A percentile compares a stretch with the other conserved stretches of the same genome.
Conservation (phyloP, 768 basidiomycete genomes). For the Phaffia tasmanica region DNA sequence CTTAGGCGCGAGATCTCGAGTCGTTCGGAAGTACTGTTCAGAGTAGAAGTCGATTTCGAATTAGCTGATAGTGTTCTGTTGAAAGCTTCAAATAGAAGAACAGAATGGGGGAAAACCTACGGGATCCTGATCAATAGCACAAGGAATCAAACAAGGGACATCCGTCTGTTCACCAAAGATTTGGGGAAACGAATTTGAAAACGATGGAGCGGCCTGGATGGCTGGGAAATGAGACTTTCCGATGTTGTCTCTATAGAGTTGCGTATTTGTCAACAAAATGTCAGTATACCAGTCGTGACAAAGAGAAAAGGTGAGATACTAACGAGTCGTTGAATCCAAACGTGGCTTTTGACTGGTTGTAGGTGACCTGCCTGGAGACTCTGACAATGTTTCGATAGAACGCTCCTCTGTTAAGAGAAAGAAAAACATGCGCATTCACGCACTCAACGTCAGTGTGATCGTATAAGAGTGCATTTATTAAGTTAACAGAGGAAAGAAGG, state of each 20-base stretch:
- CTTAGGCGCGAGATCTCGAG: constrained; percentile 85
- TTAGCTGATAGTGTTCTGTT: background rate
- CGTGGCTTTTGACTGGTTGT: constrained; percentile 83
- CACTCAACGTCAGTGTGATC: background rate
- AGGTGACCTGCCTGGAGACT: constrained; percentile 83
- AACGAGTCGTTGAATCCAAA: constrained; percentile 96
- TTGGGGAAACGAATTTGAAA: constrained; percentile 96
- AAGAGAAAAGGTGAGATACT: constrained; percentile 36
- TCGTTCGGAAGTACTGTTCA: constrained; percentile 83
- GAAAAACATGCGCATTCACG: background rate
- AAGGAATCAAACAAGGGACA: constrained; percentile 88
- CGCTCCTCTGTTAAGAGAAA: constrained; percentile 47
- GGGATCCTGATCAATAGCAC: constrained; percentile 79
- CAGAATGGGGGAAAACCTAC: background rate
- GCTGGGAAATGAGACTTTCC: constrained; percentile 95
- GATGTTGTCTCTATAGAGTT: constrained; percentile 72
- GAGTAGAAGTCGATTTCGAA: constrained; percentile 19
- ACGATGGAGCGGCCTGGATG: constrained; percentile 89
- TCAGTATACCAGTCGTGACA: background rate
- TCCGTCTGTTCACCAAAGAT: constrained; percentile 76
- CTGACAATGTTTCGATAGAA: constrained; percentile 92
- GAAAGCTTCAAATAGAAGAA: background rate
- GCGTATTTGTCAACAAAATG: background rate
- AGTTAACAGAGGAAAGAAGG: background rate
- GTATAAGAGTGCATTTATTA: background rate